A percentile compares a stretch with the other conserved stretches of the same genome.
phyloP scores from a whole-genome alignment of 2,329 filamentous ascomycete genomes.

The Verticillium tricorpus region DNA sequence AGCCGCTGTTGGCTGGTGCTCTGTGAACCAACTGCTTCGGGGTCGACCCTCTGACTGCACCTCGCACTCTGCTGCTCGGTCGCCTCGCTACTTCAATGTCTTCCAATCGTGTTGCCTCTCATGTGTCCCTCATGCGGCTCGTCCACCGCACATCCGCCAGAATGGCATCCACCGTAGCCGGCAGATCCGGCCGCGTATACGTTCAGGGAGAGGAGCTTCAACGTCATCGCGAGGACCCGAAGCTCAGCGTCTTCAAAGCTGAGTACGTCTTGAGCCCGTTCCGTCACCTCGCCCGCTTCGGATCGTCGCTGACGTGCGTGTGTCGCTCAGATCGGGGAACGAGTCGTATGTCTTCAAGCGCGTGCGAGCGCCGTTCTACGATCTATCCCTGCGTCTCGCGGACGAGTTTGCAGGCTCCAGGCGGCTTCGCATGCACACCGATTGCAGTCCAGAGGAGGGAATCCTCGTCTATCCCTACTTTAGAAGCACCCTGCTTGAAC shows the following conservation, averaged over 20 bases:
- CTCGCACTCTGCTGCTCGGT: too few species aligned
- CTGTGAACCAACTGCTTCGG: too few species aligned
- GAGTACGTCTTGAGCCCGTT: neutral
- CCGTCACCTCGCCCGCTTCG: neutral
- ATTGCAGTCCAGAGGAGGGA: neutral
- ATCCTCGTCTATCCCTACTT: slow-evolving; percentile 30
- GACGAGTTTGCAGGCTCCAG: neutral
- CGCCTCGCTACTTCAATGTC: too few species aligned
- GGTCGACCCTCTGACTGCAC: too few species aligned
- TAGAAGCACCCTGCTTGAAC: slow-evolving; percentile 23
- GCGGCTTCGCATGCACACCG: neutral
- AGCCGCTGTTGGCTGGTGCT: too few species aligned
- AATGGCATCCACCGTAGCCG: neutral
- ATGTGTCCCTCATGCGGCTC: neutral
- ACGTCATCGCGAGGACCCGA: neutral
- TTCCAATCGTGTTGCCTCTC: too few species aligned
- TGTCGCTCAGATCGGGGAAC: too few species aligned
- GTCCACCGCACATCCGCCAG: neutral
- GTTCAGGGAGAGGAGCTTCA: neutral
- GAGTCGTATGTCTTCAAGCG: too few species aligned
- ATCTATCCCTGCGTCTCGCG: neutral
- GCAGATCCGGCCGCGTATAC: neutral
- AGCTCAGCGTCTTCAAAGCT: neutral
- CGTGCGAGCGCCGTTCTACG: neutral
- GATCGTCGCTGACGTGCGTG: neutral